Evolutionary conservation across 1,139 yeast species (phyloP).

Genomic region (Zygosaccharomyces sapae): DNA sequence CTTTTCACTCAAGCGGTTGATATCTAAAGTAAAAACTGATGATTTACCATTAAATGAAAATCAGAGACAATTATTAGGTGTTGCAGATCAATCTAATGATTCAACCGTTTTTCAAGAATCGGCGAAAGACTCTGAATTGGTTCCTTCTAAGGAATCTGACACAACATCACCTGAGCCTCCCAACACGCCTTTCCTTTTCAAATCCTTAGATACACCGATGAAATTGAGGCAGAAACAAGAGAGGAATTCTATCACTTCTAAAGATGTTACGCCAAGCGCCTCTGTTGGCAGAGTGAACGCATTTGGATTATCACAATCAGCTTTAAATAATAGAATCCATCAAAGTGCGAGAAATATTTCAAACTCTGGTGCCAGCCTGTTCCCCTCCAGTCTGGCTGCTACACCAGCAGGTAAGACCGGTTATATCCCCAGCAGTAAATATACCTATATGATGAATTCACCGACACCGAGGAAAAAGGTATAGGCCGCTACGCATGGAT

Average conservation of each 20-base stretch:
- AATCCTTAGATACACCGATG: constrained; percentile 33
- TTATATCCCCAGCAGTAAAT: constrained; percentile 43
- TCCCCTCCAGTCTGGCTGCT: constrained; percentile 18
- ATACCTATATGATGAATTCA: constrained; percentile 42
- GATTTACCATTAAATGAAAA: constrained; percentile 41
- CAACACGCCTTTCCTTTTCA: constrained; percentile 33
- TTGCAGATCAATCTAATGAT: constrained; percentile 18
- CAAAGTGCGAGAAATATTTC: background rate
- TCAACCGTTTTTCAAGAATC: background rate
- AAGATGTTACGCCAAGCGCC: constrained; percentile 6
- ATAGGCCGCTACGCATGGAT: background rate
- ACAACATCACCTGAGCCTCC: constrained; percentile 19
- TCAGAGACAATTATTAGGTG: constrained; percentile 44
- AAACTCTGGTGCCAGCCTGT: background rate
- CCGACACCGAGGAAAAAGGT: constrained; percentile 39
- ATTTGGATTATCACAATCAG: constrained; percentile 13
- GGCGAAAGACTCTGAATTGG: background rate
- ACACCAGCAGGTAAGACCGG: constrained; percentile 22
- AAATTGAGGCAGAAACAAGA: constrained; percentile 18
- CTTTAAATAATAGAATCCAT: background rate
- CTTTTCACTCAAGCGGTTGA: constrained; percentile 37
- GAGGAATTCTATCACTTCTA: constrained; percentile 4
- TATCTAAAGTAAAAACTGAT: constrained; percentile 36
- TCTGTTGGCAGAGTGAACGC: constrained; percentile 18
- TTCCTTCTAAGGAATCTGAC: background rate